Conservation (phyloP, 805 yeast species). For the Metschnikowia similis region DNA sequence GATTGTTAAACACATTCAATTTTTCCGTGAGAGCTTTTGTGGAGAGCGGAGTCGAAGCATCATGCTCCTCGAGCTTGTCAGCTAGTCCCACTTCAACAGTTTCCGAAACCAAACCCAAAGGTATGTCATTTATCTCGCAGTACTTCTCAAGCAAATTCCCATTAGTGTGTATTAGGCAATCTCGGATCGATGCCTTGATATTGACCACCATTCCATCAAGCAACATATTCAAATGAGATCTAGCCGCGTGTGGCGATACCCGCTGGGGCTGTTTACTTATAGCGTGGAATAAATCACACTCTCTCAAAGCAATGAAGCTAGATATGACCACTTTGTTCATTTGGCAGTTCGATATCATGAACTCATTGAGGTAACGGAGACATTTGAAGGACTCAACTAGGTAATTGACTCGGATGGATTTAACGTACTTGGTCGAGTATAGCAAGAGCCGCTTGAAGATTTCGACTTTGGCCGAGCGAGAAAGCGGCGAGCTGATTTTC, state of each 20-base stretch:
- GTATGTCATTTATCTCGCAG: constrained; percentile 34
- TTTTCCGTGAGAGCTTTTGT: constrained; percentile 17
- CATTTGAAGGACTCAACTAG: constrained; percentile 23
- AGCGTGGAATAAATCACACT: constrained; percentile 24
- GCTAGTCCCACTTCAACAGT: constrained; percentile 6
- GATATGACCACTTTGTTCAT: constrained; percentile 34
- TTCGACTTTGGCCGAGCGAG: constrained; percentile 14
- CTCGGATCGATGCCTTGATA: constrained; percentile 24
- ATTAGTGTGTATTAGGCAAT: constrained; percentile 30
- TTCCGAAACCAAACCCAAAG: constrained; percentile 17
- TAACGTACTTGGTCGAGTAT: constrained; percentile 25
- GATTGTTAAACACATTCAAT: constrained; percentile 30
- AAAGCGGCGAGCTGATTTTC: constrained; percentile 4
- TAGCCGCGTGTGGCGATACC: not conserved
- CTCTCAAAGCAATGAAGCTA: constrained; percentile 30
- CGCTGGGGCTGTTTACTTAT: constrained; percentile 7
- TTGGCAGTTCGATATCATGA: constrained; percentile 30
- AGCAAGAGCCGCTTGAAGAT: constrained; percentile 31
- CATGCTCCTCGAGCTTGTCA: not conserved
- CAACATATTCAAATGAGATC: constrained; percentile 20
- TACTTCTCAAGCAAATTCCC: constrained; percentile 38
- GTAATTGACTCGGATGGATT: constrained; percentile 21
- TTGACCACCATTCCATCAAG: constrained; percentile 28
- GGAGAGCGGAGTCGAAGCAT: not conserved
- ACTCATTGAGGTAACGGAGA: constrained; percentile 23